Conservation (phyloP, 202 grass and related monocot genomes). For the Hordeum pubiflorum region DNA sequence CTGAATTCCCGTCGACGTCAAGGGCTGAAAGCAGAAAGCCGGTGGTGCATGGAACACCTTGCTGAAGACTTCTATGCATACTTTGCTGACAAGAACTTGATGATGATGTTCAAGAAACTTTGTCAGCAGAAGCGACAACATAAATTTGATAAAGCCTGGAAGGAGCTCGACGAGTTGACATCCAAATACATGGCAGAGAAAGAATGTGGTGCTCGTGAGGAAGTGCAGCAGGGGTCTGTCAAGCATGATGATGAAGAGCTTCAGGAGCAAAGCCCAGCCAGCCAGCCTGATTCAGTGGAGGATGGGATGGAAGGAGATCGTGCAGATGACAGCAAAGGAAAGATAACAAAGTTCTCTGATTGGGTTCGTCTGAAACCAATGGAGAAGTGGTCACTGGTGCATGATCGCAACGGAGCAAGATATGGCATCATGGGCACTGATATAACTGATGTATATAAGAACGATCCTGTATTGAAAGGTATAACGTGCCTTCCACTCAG, state of each 20-base stretch:
- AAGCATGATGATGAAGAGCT: background rate
- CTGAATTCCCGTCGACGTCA: background rate
- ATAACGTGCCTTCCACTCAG: background rate
- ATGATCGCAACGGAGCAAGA: constrained; percentile 8
- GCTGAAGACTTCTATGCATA: background rate
- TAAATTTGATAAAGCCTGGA: background rate
- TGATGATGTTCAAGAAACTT: background rate
- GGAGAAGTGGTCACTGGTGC: constrained; percentile 23
- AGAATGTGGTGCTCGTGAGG: background rate
- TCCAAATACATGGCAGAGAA: background rate
- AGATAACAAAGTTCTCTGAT: background rate
- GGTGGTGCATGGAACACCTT: constrained; percentile 18
- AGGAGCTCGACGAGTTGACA: constrained; percentile 9
- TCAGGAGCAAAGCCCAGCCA: background rate
- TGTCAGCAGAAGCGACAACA: background rate
- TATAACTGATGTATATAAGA: background rate
- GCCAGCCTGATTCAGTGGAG: background rate
- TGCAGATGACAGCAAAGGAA: background rate
- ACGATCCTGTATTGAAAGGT: background rate
- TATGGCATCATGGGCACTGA: background rate
- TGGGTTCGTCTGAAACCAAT: constrained; percentile 16
- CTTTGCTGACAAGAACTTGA: background rate
- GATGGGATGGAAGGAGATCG: background rate
- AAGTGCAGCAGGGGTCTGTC: background rate
- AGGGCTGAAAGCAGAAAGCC: background rate